Conservation (phyloP, 495 filamentous ascomycete genomes). For the Penicillium canariense region DNA sequence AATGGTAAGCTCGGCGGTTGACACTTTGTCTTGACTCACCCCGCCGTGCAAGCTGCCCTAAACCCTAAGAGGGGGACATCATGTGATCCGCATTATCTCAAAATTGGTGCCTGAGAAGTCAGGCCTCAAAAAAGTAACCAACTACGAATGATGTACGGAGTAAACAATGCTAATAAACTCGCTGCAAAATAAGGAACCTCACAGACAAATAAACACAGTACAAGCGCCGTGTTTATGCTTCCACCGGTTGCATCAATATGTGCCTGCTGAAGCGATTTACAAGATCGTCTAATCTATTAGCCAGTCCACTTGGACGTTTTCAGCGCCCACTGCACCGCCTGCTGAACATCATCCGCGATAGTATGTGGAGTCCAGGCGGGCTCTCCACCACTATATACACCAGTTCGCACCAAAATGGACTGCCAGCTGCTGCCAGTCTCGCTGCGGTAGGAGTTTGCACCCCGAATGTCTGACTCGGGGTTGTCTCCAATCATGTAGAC, state of each 20-base stretch:
- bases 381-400: conserved; percentile 67
- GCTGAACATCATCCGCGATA: conserved; percentile 66
- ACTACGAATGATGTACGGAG: not conserved
- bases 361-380: conserved; percentile 53
- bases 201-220: conserved; percentile 1
- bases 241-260: not conserved
- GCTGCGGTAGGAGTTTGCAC: conserved; percentile 77
- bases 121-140: not conserved
- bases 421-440: conserved; percentile 68
- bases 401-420: conserved; percentile 79
- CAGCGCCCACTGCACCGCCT: conserved; percentile 64
- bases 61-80: conserved; percentile 44
- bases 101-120: conserved; percentile 5
- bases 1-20: conserved; percentile 14
- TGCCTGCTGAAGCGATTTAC: not conserved
- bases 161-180: not conserved
- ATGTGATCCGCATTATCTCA: conserved; percentile 19
- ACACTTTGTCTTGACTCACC: conserved; percentile 31
- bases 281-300: conserved; percentile 1
- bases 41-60: conserved; percentile 41
- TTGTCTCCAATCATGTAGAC: conserved; percentile 99
- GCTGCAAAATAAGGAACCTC: not conserved
- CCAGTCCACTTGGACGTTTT: conserved; percentile 45
- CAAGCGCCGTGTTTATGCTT: not conserved
- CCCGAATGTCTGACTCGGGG: conserved; percentile 84